Base-by-base conservation (phyloP, 352 stramenopile genomes). In the Pythium aristosporum region DNA sequence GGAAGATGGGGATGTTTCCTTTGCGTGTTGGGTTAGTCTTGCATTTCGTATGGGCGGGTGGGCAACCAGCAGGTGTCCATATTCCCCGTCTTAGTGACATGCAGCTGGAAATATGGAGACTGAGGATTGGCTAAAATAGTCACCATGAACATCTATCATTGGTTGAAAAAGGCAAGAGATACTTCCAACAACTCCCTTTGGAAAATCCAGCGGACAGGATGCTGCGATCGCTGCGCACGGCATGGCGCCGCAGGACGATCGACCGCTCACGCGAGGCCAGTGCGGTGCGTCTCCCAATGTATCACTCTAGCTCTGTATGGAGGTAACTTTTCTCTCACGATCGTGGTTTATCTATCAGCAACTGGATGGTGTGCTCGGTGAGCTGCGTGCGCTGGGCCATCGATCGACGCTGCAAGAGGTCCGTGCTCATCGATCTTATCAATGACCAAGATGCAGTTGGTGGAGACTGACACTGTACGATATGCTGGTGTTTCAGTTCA, bases 371-470 rank as follows among this genome's bases (percentile, higher is more conserved):
- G 77, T 92, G 65, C 65, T 92, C 39, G 42, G 37, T 13, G 73
- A 85, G 58, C 69, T 92, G 60, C 72, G 82, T 5, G 74, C 77
- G 49, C 65, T 92, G 6, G 82, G 82, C 2, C 77, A 85, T 50
- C 65, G 69, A 13, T 55, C 60, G 36, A 88, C 80, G n/a, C 65
- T 83, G 16, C 69, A 90, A 30, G 76, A 91, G 75, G 63, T 61
- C 8, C 5, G 7, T 28, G 46, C 46, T 20, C 21, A 8, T 16
- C 3, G 18, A n/a, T 48, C 11, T 43, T 18, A 43, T 30, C 25
- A 18, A 36, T 13, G 25, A 12, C 25, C 25, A 30, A 18, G 3
- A 18, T 44, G 16, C 11, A 43, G 5, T n/a, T 21, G 37, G 12
- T n/a, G 20, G 20, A 16, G 9, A 34, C 53, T 57, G 7, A 57